These are phyloP conservation scores for Crithidia mellificae DNA, from an alignment of 208 protist genomes.

Conservation along the genomic window DNA sequence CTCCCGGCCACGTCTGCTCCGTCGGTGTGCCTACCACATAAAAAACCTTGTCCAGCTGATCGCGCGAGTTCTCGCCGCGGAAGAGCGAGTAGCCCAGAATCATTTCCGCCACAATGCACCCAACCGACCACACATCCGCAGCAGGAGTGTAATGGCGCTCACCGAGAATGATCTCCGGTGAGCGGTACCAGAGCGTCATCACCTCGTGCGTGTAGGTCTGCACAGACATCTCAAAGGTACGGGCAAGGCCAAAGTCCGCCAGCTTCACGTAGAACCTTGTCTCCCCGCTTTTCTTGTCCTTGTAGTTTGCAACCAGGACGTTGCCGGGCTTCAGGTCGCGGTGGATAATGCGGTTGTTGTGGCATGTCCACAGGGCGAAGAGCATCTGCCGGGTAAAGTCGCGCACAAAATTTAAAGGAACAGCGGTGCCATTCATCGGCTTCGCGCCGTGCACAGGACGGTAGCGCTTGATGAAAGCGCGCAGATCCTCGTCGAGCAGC, in stretches of 20 bases:
- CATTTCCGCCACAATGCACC: slow-evolving; percentile 99
- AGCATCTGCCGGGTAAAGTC: slow-evolving; percentile 83
- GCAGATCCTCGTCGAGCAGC: slow-evolving; percentile 95
- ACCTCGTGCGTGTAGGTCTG: slow-evolving; percentile 81
- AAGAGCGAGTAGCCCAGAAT: slow-evolving; percentile 94
- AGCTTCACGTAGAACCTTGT: slow-evolving; percentile 75
- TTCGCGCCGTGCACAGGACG: slow-evolving; percentile 37
- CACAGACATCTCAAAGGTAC: slow-evolving; percentile 85
- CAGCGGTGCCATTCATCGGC: slow-evolving; percentile 42
- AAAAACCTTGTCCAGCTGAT: slow-evolving; percentile 98
- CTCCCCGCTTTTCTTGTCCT: slow-evolving; percentile 42
- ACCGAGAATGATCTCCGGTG: slow-evolving; percentile 99
- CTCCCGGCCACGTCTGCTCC: slow-evolving; percentile 95
- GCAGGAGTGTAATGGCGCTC: slow-evolving; percentile 97
- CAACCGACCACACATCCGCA: slow-evolving; percentile 99
- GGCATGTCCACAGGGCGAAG: slow-evolving; percentile 84
- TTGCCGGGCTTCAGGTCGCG: slow-evolving; percentile 92
- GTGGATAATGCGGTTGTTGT: slow-evolving; percentile 86
- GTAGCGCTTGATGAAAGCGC: slow-evolving; percentile 73
- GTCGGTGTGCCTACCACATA: slow-evolving; percentile 95
- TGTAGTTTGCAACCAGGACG: slow-evolving; percentile 58
- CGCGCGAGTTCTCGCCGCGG: slow-evolving; percentile 93
- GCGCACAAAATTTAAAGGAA: slow-evolving; percentile 66
- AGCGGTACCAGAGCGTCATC: slow-evolving; percentile 99
- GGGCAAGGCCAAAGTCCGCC: slow-evolving; percentile 90